Conservation (phyloP, 148 eudicot genomes). For the Rhododendron ovatum region DNA sequence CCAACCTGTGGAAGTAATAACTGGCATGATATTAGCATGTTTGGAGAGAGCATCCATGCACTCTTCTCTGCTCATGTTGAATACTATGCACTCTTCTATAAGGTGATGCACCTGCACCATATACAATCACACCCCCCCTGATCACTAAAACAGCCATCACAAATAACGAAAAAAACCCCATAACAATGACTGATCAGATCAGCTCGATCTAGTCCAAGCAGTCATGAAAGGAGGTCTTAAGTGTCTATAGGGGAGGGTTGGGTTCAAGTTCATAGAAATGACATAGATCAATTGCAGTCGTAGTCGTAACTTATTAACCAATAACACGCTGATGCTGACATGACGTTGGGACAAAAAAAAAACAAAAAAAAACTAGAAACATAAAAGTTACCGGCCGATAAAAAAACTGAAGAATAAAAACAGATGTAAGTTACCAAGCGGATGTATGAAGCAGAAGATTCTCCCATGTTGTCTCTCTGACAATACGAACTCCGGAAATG, state of each 20-base stretch:
- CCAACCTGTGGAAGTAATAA: slow-evolving; percentile 57
- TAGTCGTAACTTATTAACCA: no score
- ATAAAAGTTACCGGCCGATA: background rate
- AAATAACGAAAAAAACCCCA: no score
- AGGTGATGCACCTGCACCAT: slow-evolving; percentile 50
- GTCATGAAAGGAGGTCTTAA: no score
- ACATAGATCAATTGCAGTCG: no score
- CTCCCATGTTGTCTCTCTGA: slow-evolving; percentile 17
- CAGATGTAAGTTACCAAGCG: slow-evolving; percentile 19
- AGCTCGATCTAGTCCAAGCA: no score
- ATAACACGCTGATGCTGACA: no score
- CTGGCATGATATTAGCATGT: slow-evolving; percentile 53
- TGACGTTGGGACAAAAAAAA: background rate
- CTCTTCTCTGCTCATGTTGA: slow-evolving; percentile 57
- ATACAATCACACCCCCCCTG: background rate
- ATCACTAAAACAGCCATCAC: background rate
- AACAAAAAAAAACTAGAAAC: background rate
- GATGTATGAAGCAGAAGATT: slow-evolving; percentile 33
- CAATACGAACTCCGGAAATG: background rate
- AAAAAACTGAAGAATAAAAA: background rate
- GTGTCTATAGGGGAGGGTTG: background rate
- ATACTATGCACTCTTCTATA: slow-evolving; percentile 58
- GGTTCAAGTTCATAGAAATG: background rate
- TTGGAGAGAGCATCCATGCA: slow-evolving; percentile 61
- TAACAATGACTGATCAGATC: no score